Evolutionary conservation across 345 rosid species (phyloP).

Genomic region (Eucalyptus cloeziana): DNA sequence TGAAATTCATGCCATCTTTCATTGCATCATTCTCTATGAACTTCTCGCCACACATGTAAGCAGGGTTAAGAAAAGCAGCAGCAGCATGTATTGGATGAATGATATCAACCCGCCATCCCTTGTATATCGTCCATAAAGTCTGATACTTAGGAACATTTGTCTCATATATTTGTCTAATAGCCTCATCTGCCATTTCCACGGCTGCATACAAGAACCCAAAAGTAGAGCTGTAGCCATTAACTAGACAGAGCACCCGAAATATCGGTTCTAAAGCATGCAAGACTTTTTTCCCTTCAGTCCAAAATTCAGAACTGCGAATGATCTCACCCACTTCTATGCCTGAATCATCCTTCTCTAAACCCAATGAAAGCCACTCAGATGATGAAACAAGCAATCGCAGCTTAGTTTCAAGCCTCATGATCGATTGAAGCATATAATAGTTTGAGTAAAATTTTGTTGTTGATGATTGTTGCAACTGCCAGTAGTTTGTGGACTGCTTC

Average conservation of each 20-base stretch:
- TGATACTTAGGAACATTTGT: background rate
- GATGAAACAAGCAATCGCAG: too few species aligned
- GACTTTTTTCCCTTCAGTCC: too few species aligned
- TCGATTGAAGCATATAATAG: too few species aligned
- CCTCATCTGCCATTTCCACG: background rate
- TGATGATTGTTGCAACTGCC: too few species aligned
- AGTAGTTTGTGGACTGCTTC: background rate
- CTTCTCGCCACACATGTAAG: background rate
- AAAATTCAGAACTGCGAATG: too few species aligned
- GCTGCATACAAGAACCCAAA: background rate
- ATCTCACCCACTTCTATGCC: too few species aligned
- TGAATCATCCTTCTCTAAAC: too few species aligned
- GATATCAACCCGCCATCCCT: background rate
- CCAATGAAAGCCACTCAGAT: too few species aligned
- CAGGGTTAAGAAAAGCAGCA: background rate
- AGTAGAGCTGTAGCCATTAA: background rate
- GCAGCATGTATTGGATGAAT: background rate
- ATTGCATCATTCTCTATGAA: background rate
- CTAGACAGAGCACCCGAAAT: too few species aligned
- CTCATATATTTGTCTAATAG: background rate
- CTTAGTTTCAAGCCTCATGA: too few species aligned
- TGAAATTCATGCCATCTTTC: background rate
- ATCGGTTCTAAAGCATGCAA: too few species aligned
- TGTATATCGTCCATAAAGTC: background rate
- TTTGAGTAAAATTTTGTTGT: rapidly evolving